These are phyloP conservation scores for Boletus speciosus DNA, from an alignment of 768 basidiomycete species.

Conservation along the genomic window DNA sequence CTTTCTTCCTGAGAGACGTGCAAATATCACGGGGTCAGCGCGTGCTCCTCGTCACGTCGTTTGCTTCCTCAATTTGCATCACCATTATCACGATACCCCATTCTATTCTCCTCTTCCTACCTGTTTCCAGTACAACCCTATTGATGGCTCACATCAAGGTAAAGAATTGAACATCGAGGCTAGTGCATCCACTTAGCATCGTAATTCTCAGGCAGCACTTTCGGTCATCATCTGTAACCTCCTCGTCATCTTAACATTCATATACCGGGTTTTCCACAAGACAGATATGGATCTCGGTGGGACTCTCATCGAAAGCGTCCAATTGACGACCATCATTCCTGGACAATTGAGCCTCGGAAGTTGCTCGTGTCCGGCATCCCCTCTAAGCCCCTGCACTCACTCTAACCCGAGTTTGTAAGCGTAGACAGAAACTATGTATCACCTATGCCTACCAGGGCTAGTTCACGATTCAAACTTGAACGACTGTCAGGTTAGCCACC, in stretches of 20 bases:
- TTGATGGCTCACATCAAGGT: conserved; percentile 22
- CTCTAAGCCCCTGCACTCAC: not conserved
- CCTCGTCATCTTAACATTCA: conserved; percentile 17
- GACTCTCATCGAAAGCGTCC: not conserved
- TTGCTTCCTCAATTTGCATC: conserved; percentile 23
- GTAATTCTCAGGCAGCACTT: conserved; percentile 14
- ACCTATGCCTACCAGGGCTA: not conserved
- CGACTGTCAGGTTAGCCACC: not conserved
- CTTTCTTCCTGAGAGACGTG: conserved; percentile 11
- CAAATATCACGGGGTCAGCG: conserved; percentile 12
- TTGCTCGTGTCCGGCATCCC: not conserved
- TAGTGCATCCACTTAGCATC: not conserved
- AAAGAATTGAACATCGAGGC: not conserved
- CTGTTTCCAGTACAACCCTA: not conserved
- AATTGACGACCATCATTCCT: conserved; percentile 15
- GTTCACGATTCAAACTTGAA: not conserved
- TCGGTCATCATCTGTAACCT: conserved; percentile 21
- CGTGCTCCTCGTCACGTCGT: conserved; percentile 17
- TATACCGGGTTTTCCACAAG: conserved; percentile 11
- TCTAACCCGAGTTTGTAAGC: not conserved
- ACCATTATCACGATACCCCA: conserved; percentile 15
- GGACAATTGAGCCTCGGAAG: not conserved
- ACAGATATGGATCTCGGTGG: not conserved
- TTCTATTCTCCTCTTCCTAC: conserved; percentile 7
- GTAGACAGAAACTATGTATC: not conserved